Base-by-base conservation (phyloP, 2,329 filamentous ascomycete species). In the Penicillium brevicompactum region DNA sequence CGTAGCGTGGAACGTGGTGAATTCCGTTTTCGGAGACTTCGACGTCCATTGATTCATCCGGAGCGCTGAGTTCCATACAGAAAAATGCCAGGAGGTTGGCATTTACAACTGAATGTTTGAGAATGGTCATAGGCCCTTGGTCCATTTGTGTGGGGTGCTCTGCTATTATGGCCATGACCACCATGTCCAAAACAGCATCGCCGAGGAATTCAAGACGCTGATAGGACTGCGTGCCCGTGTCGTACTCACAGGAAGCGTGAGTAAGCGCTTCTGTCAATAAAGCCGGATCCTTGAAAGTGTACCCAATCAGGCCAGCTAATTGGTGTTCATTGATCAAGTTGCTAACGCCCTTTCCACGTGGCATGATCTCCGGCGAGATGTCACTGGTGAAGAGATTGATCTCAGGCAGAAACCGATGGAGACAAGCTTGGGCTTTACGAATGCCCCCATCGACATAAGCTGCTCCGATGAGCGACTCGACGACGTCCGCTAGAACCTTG, bases 171-270 rank as follows among this genome's bases (percentile, higher is more conserved):
- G 70, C 68, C 7, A 90, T 85, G 46, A 97, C 78, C 52, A 96
- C 78, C 63, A 86, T 83, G 72, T 97, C 93, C 0, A 97, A 83
- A 2, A 97, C 79, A 0, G 91, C 84, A 64, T 97, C 93, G 1
- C 93, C 93, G 0, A 97, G 77, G 65, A 94, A 96, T 67, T 97
- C 93, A 1, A 97, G 82, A 0, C 92, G 84, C 62, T 97, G 89
- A 64, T 87, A 86, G 0, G 81, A 83, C 34, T 75, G 71, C 11
- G 85, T 81, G 21, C 74, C 79, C 2, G 78, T 78, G 4, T 81
- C 76, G 14, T 75, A 72, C 30, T 77, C 78, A 48, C 79, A 81
- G 0, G 90, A 92, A 0, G 85, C 78, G 67, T 97, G 92, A 0
- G 92, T 96, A 47, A 93, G 78, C 2, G 92, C 89, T 74, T 97